These are phyloP conservation scores for Ascochyta pisi DNA, from an alignment of 2,329 filamentous ascomycete genomes.

Conservation along the genomic window DNA sequence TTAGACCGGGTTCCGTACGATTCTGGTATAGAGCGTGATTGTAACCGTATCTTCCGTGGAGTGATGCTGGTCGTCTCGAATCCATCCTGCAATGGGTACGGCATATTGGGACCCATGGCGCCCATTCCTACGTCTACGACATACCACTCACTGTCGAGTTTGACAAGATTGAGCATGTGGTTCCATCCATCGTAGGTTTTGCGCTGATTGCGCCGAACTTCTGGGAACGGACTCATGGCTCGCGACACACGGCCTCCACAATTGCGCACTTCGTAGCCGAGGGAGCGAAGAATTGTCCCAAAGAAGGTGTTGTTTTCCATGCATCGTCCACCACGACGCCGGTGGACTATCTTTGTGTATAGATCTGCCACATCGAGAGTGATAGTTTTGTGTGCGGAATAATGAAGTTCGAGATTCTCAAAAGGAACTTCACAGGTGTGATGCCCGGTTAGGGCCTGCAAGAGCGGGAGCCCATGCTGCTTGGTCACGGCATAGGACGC, in stretches of 20 bases:
- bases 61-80: conserved; percentile 22
- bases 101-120: conserved; percentile 19
- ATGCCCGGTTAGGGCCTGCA: conserved; percentile 11
- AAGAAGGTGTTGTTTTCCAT: conserved; percentile 64
- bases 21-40: conserved; percentile 18
- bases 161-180: conserved; percentile 52
- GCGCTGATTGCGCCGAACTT: conserved; percentile 16
- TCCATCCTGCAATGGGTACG: conserved; percentile 15
- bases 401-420: conserved; percentile 45
- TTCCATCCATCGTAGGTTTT: conserved; percentile 33
- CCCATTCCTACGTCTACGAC: conserved; percentile 50
- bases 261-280: conserved; percentile 53
- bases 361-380: conserved; percentile 55
- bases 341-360: conserved; percentile 56
- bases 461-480: conserved; percentile 14
- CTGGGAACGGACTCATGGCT: conserved; percentile 19
- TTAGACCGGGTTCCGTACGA: conserved; percentile 18
- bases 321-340: conserved; percentile 60
- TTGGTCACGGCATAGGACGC: conserved; percentile 3
- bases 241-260: conserved; percentile 24
- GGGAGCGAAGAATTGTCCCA: conserved; percentile 55
- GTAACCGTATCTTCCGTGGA: conserved; percentile 14
- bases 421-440: conserved; percentile 9
- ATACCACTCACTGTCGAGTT: conserved; percentile 26
- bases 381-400: conserved; percentile 40